Conservation (phyloP, 2,329 filamentous ascomycete species). For the Diaporthe eres region DNA sequence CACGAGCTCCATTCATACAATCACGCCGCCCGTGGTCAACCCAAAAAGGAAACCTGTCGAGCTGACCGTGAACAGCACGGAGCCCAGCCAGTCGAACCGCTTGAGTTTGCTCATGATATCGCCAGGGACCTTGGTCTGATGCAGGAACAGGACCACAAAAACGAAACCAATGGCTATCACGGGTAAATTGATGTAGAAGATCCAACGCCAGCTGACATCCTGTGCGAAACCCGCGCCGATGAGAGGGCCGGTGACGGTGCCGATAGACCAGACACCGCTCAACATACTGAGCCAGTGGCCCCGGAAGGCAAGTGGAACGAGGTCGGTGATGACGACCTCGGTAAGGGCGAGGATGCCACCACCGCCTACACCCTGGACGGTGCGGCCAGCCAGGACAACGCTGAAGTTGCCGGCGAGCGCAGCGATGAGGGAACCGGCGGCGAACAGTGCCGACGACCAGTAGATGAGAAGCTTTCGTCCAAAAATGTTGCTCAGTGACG, state of each 20-base stretch:
- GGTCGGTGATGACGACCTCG: constrained; percentile 61
- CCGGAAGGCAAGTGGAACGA: constrained; percentile 59
- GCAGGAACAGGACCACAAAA: constrained; percentile 65
- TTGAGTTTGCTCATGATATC: constrained; percentile 63
- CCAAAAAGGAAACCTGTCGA: constrained; percentile 73
- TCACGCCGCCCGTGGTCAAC: constrained; percentile 75
- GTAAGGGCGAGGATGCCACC: constrained; percentile 64
- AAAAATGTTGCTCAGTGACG: constrained; percentile 54
- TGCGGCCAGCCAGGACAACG: constrained; percentile 63
- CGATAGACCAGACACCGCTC: constrained; percentile 67
- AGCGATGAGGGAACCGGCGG: constrained; percentile 57
- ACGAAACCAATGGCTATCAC: constrained; percentile 64
- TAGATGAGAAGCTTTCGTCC: constrained; percentile 53
- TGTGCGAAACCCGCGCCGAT: constrained; percentile 69
- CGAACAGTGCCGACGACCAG: constrained; percentile 51
- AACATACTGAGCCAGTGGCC: constrained; percentile 56
- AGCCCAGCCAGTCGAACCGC: constrained; percentile 75
- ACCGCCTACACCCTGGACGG: constrained; percentile 65
- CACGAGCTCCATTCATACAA: constrained; percentile 76
- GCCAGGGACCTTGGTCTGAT: constrained; percentile 62
- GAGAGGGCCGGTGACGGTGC: constrained; percentile 66
- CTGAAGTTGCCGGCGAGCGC: constrained; percentile 58
- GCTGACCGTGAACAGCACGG: constrained; percentile 71
- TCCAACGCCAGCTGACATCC: constrained; percentile 70
- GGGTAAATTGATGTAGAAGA: constrained; percentile 71